Percentiles rank a stretch among this genome's conserved stretches.
Evolutionary conservation across 2,329 filamentous ascomycete genomes (phyloP).

Genomic region (Davidsoniella australis): DNA sequence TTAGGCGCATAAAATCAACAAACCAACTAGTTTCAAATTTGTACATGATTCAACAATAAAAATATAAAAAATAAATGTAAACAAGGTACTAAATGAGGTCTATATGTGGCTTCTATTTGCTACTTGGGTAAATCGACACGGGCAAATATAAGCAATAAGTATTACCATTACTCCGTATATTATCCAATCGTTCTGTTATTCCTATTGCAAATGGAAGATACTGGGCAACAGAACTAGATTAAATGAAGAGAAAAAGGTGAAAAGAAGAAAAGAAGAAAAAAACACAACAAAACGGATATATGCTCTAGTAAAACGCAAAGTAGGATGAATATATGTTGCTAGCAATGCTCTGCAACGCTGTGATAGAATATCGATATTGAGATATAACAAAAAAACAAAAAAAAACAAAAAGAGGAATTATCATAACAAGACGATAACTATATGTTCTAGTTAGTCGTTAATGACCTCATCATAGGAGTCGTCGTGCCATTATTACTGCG

Average conservation of each 20-base stretch:
- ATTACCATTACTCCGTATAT: not conserved
- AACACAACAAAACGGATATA: slow-evolving; percentile 1
- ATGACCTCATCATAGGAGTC: not conserved
- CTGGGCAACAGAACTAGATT: not conserved
- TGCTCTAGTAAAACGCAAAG: not conserved
- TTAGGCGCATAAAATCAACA: not conserved
- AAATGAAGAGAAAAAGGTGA: too few species aligned
- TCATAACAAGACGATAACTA: too few species aligned
- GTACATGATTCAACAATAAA: not conserved
- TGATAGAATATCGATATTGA: too few species aligned
- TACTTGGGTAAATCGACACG: not conserved
- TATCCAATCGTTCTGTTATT: slow-evolving; percentile 1
- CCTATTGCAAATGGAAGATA: not conserved
- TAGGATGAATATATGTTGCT: too few species aligned
- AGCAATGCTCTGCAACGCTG: too few species aligned
- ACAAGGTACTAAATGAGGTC: not conserved
- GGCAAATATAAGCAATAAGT: not conserved
- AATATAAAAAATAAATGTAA: not conserved
- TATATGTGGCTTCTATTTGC: slow-evolving; percentile 2
- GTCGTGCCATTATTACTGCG: not conserved
- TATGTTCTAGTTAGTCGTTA: too few species aligned
- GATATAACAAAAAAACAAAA: too few species aligned
- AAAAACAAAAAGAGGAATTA: too few species aligned
- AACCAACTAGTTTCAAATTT: not conserved
- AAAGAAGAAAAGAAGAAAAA: not conserved